phyloP scores from a whole-genome alignment of 78 protist genomes.

The Speleostelium caveatum region DNA sequence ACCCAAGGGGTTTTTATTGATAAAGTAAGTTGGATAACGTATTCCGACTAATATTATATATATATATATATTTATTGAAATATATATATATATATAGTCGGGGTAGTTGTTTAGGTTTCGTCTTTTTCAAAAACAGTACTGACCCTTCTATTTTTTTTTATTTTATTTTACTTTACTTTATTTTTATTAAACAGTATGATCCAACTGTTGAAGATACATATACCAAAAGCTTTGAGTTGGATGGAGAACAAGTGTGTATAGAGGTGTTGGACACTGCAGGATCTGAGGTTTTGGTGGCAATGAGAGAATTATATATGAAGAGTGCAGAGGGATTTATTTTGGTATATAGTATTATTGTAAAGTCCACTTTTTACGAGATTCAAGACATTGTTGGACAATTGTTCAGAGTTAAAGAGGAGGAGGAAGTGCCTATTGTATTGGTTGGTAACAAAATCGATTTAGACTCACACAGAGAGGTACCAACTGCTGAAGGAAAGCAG shows the following conservation, averaged over 20 bases:
- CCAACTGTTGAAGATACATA: conserved; percentile 86
- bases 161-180: background rate
- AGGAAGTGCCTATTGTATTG: conserved; percentile 68
- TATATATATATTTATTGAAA: background rate
- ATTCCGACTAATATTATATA: too few species aligned
- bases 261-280: conserved; percentile 82
- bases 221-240: conserved; percentile 79
- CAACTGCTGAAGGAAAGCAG: conserved; percentile 49
- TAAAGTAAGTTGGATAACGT: conserved; percentile 37
- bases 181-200: conserved; percentile 32
- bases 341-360: conserved; percentile 78
- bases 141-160: background rate
- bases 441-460: conserved; percentile 80
- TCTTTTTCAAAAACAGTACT: background rate
- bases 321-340: conserved; percentile 83
- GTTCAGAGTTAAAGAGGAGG: conserved; percentile 82
- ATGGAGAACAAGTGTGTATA: conserved; percentile 54
- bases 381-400: conserved; percentile 71
- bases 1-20: conserved; percentile 82
- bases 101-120: background rate
- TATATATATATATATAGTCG: background rate
- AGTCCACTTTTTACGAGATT: conserved; percentile 69
- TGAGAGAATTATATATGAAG: conserved; percentile 84
- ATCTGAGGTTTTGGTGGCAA: conserved; percentile 65
- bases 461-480: conserved; percentile 65